Percentiles rank a stretch among this genome's conserved stretches.
These are phyloP conservation scores for Przewalskia tangutica DNA, from an alignment of 257 asterid genomes.

Conservation along the genomic window DNA sequence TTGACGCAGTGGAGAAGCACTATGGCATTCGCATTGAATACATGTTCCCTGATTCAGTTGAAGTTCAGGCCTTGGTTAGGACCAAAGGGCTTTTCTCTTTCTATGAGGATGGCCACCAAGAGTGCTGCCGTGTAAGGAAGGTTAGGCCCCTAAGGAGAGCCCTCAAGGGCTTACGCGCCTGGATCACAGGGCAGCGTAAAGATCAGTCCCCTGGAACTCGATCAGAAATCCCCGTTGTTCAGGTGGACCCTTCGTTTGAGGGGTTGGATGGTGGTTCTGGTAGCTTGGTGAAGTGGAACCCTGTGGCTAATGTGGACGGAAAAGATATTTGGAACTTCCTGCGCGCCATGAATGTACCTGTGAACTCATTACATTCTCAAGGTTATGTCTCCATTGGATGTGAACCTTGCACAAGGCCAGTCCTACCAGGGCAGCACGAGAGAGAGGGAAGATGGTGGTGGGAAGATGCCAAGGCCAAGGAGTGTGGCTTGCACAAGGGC, in stretches of 20 bases:
- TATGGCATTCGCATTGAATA: slow-evolving; percentile 67
- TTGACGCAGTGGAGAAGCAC: slow-evolving; percentile 71
- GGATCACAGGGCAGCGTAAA: slow-evolving; percentile 93
- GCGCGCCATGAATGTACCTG: slow-evolving; percentile 64
- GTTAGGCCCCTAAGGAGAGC: slow-evolving; percentile 73
- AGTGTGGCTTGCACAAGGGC: slow-evolving; percentile 86
- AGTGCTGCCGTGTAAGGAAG: slow-evolving; percentile 85
- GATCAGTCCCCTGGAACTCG: slow-evolving; percentile 96
- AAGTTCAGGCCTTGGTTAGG: slow-evolving; percentile 74
- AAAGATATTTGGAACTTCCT: slow-evolving; percentile 66
- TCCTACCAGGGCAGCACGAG: slow-evolving; percentile 85
- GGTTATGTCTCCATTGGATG: slow-evolving; percentile 82
- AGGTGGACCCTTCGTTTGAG: slow-evolving; percentile 76
- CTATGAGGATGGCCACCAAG: slow-evolving; percentile 89
- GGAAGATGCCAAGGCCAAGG: slow-evolving; percentile 93
- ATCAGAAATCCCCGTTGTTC: slow-evolving; percentile 67
- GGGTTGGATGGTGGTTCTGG: slow-evolving; percentile 73
- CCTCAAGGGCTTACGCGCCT: slow-evolving; percentile 70
- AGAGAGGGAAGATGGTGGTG: slow-evolving; percentile 98
- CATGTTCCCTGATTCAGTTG: slow-evolving; percentile 79
- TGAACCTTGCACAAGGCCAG: slow-evolving; percentile 82
- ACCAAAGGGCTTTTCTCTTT: slow-evolving; percentile 82
- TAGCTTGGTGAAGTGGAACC: slow-evolving; percentile 90
- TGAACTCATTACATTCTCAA: slow-evolving; percentile 58
- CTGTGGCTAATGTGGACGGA: slow-evolving; percentile 60